These are phyloP conservation scores for Pseudohalonectria lignicola DNA, from an alignment of 2,329 filamentous ascomycete genomes.

Conservation along the genomic window DNA sequence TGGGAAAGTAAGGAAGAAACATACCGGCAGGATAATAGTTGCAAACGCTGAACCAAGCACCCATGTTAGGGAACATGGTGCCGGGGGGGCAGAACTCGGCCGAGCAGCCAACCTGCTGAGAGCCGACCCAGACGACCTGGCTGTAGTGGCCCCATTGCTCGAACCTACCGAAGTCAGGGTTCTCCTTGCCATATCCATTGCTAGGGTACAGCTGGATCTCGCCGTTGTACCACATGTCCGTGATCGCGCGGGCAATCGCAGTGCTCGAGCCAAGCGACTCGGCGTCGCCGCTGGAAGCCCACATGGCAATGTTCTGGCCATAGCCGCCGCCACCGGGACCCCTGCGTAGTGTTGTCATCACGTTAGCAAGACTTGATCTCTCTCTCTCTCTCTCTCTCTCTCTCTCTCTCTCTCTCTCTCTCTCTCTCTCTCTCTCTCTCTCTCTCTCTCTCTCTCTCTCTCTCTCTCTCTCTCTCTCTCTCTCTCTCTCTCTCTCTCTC, in stretches of 20 bases:
- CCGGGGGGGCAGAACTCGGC: constrained; percentile 41
- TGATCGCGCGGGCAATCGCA: constrained; percentile 57
- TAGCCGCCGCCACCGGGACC: constrained; percentile 52
- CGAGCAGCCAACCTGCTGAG: constrained; percentile 52
- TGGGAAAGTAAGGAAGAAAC: not conserved
- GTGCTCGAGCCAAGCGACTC: constrained; percentile 34
- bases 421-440: too few relatives aligned
- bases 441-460: too few relatives aligned
- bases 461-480: too few relatives aligned
- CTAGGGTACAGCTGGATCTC: constrained; percentile 50
- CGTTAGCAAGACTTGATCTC: too few relatives aligned
- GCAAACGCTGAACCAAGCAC: constrained; percentile 72
- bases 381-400: too few relatives aligned
- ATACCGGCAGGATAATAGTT: constrained; percentile 70
- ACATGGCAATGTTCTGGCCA: constrained; percentile 85
- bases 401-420: too few relatives aligned
- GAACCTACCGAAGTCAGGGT: constrained; percentile 52
- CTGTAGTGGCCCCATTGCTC: constrained; percentile 63
- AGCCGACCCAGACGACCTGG: constrained; percentile 61
- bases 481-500: too few relatives aligned
- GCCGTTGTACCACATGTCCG: constrained; percentile 80
- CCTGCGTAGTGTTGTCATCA: constrained; percentile 19
- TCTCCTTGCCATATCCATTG: constrained; percentile 45
- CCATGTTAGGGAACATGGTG: constrained; percentile 33
- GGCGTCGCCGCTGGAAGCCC: constrained; percentile 28